Conservation (phyloP, 768 basidiomycete genomes). For the Arthromyces matolae region DNA sequence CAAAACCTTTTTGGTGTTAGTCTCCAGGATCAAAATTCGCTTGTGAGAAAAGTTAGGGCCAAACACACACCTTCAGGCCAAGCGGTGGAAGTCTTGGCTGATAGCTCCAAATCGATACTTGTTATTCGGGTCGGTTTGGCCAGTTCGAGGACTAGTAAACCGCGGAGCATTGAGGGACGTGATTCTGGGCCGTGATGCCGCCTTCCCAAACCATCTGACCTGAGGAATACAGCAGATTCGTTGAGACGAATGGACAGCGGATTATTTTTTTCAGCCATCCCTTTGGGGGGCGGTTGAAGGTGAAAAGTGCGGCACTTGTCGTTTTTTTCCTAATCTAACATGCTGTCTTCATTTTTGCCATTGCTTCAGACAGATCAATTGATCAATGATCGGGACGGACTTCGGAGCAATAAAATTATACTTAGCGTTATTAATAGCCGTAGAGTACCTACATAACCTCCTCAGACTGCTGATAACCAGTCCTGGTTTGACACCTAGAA, state of each 20-base stretch:
- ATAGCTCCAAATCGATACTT: slow-evolving; percentile 77
- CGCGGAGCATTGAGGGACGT: slow-evolving; percentile 56
- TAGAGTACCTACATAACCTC: not conserved
- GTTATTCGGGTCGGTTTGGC: slow-evolving; percentile 82
- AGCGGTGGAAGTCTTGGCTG: slow-evolving; percentile 64
- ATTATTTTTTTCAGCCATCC: slow-evolving; percentile 31
- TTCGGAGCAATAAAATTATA: not conserved
- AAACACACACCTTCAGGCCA: slow-evolving; percentile 89
- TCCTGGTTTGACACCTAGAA: no score
- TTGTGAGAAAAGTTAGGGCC: no score
- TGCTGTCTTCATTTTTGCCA: not conserved
- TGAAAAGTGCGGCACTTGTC: no score
- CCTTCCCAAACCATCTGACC: slow-evolving; percentile 40
- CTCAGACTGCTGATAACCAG: not conserved
- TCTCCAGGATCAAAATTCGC: not conserved
- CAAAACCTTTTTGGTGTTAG: slow-evolving; percentile 43
- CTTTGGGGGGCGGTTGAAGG: not conserved
- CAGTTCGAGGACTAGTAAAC: slow-evolving; percentile 52
- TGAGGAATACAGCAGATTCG: slow-evolving; percentile 72
- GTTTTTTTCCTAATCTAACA: no score
- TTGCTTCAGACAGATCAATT: not conserved
- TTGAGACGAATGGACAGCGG: slow-evolving; percentile 58
- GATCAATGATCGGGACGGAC: slow-evolving; percentile 9
- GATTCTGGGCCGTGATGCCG: slow-evolving; percentile 25
- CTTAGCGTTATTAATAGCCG: no score